Conservation (phyloP, 805 yeast species). For the Dipodascus geniculatus region DNA sequence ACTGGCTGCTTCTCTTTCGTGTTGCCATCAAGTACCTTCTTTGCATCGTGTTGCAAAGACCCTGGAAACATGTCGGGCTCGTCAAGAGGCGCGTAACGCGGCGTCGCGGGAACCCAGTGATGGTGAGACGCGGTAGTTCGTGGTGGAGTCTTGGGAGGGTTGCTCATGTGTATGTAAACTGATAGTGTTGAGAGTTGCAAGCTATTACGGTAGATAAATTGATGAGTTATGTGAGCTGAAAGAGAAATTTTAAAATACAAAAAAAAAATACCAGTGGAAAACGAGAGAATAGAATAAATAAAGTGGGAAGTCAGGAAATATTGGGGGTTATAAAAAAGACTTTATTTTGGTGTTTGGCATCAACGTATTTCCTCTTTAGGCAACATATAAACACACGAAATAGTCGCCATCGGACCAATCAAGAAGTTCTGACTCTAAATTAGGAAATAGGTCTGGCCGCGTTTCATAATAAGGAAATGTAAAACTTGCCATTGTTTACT, state of each 20-base stretch:
- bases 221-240: not conserved
- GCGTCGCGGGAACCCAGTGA: constrained; percentile 1
- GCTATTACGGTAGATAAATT: not conserved
- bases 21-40: not conserved
- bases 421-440: not conserved
- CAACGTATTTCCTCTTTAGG: not conserved
- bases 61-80: constrained; percentile 12
- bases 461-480: not conserved
- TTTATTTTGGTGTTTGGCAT: no score
- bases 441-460: not conserved
- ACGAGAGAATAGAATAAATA: not conserved
- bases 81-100: constrained; percentile 13
- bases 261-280: no score
- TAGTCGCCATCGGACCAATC: no score
- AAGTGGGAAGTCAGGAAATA: not conserved
- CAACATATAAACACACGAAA: not conserved
- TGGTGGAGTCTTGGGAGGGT: not conserved
- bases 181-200: no score
- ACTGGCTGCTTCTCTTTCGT: not conserved
- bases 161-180: not conserved
- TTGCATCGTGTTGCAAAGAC: constrained; percentile 4
- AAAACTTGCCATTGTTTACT: not conserved
- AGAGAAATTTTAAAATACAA: no score
- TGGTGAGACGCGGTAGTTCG: not conserved
- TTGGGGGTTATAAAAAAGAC: no score